A percentile compares a stretch with the other conserved stretches of the same genome.
phyloP scores from a whole-genome alignment of 306 rosid genomes.

The Quercus suber region DNA sequence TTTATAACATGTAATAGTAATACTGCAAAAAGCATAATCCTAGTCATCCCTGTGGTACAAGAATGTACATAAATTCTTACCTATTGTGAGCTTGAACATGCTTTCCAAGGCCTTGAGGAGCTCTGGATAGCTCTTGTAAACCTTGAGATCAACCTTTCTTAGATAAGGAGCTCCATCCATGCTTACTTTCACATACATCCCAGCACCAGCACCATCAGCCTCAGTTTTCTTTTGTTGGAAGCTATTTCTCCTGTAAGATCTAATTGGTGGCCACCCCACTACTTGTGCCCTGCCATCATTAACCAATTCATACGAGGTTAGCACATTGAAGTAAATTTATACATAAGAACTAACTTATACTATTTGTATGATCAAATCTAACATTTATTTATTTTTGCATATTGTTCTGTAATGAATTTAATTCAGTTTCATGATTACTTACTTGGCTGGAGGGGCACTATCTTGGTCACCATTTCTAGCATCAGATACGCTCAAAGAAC shows the following conservation, averaged over 20 bases:
- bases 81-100: conserved; percentile 69
- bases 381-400: too few species aligned
- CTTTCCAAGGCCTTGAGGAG: conserved; percentile 66
- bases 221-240: conserved; percentile 43
- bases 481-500: conserved; percentile 15
- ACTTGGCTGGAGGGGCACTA: conserved; percentile 52
- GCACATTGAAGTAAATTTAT: not conserved
- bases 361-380: too few species aligned
- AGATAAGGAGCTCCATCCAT: conserved; percentile 88
- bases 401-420: too few species aligned
- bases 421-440: conserved; percentile 1
- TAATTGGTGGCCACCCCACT: conserved; percentile 94
- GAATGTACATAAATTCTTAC: conserved; percentile 28
- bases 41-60: not conserved
- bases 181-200: conserved; percentile 73
- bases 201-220: conserved; percentile 42
- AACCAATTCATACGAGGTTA: not conserved
- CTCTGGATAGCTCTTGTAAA: conserved; percentile 61
- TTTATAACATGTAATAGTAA: not conserved
- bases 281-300: conserved; percentile 57
- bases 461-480: conserved; percentile 11
- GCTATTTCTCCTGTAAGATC: conserved; percentile 60
- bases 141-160: conserved; percentile 72
- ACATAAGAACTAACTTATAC: not conserved
- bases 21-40: too few species aligned